These are phyloP conservation scores for Leccinum pachyderme DNA, from an alignment of 1,284 basidiomycete genomes.

Conservation along the genomic window DNA sequence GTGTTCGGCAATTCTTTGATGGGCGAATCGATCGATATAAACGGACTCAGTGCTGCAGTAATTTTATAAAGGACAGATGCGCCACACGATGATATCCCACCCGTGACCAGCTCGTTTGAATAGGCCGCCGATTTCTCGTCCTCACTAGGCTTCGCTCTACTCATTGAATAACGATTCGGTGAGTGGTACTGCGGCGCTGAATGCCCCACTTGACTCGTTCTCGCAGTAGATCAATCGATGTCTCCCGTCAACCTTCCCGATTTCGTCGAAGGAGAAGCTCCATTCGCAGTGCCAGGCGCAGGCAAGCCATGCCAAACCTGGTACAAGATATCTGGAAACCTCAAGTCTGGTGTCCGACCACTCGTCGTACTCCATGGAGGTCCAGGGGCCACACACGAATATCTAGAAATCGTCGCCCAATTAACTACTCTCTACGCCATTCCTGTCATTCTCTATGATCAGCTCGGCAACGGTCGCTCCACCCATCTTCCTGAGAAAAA, in stretches of 20 bases:
- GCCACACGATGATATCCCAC: background rate
- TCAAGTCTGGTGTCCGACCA: conserved; percentile 33
- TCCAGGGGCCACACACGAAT: conserved; percentile 40
- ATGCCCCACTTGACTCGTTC: background rate
- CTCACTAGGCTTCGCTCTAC: background rate
- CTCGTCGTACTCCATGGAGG: conserved; percentile 48
- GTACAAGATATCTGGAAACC: conserved; percentile 44
- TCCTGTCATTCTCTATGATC: conserved; percentile 50
- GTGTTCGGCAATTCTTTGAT: too few relatives aligned
- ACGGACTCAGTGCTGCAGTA: too few relatives aligned
- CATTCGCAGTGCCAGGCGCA: conserved; percentile 25
- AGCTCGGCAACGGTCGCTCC: conserved; percentile 45
- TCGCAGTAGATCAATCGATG: conserved; percentile 19
- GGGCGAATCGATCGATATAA: too few relatives aligned
- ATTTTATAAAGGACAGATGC: too few relatives aligned
- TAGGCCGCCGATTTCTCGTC: background rate
- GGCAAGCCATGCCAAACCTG: conserved; percentile 42
- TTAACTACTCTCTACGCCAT: conserved; percentile 31
- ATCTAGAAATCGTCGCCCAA: conserved; percentile 37
- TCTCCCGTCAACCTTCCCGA: conserved; percentile 15
- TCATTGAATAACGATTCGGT: background rate
- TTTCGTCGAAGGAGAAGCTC: conserved; percentile 26
- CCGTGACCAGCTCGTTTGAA: background rate
- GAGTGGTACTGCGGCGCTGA: background rate
- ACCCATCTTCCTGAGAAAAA: conserved; percentile 45